phyloP scores from a whole-genome alignment of 2,329 filamentous ascomycete genomes.

The Colletotrichum magnum region DNA sequence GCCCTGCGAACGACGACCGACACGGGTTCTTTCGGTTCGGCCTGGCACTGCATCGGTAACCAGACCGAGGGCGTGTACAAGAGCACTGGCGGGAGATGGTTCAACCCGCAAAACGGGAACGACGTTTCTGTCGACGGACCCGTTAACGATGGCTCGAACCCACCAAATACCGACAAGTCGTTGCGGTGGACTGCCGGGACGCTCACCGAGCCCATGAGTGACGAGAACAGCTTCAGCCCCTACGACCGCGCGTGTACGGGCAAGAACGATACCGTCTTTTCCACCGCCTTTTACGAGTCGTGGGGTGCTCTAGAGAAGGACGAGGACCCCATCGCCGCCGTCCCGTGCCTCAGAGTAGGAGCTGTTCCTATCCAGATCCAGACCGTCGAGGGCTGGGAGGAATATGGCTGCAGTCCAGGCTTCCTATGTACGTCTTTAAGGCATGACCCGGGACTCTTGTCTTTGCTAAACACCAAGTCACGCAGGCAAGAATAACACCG shows the following conservation, averaged over 20 bases:
- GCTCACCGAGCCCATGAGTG: slow-evolving; percentile 38
- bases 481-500: slow-evolving; percentile 59
- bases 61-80: slow-evolving; percentile 56
- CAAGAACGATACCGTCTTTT: slow-evolving; percentile 56
- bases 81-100: slow-evolving; percentile 59
- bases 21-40: slow-evolving; percentile 39
- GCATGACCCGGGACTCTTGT: too few species aligned
- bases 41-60: slow-evolving; percentile 63
- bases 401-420: slow-evolving; percentile 55
- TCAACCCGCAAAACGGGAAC: slow-evolving; percentile 48
- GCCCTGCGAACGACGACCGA: slow-evolving; percentile 47
- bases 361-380: slow-evolving; percentile 59
- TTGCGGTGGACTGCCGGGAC: slow-evolving; percentile 49
- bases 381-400: slow-evolving; percentile 51
- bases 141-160: slow-evolving; percentile 54
- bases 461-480: slow-evolving; percentile 25
- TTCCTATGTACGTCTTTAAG: slow-evolving; percentile 54
- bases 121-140: slow-evolving; percentile 43
- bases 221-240: slow-evolving; percentile 45
- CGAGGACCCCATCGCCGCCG: slow-evolving; percentile 52
- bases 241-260: slow-evolving; percentile 60
- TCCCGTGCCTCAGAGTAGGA: slow-evolving; percentile 56
- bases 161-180: slow-evolving; percentile 49
- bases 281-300: slow-evolving; percentile 57
- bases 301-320: slow-evolving; percentile 43